Percentiles rank a stretch among this genome's conserved stretches.
Evolutionary conservation across 768 basidiomycete genomes (phyloP).

Genomic region (Termitomyces eurrhizus): DNA sequence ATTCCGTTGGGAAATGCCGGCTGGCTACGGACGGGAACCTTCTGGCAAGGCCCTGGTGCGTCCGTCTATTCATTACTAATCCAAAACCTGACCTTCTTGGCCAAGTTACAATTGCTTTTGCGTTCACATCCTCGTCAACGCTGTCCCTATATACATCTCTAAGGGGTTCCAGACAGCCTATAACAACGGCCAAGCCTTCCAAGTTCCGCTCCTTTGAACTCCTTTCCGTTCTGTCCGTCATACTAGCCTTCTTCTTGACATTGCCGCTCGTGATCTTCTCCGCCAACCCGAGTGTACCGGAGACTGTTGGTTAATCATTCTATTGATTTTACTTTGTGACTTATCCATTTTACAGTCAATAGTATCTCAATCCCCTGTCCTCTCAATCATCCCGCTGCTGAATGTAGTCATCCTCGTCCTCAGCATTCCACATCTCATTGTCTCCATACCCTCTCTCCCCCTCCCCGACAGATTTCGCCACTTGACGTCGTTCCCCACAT

Average conservation of each 20-base stretch:
- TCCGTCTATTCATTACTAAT: slow-evolving; percentile 13
- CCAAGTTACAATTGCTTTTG: slow-evolving; percentile 56
- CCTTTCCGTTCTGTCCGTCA: slow-evolving; percentile 48
- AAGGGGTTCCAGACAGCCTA: slow-evolving; percentile 35
- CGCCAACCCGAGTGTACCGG: slow-evolving; percentile 38
- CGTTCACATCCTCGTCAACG: slow-evolving; percentile 63
- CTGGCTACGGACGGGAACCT: slow-evolving; percentile 39
- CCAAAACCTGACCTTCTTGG: background rate
- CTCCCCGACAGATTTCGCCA: slow-evolving; percentile 41
- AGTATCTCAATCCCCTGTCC: slow-evolving; percentile 15
- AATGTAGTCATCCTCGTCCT: slow-evolving; percentile 51
- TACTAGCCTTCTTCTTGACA: slow-evolving; percentile 44
- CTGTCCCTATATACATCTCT: slow-evolving; percentile 63
- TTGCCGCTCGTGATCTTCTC: slow-evolving; percentile 57
- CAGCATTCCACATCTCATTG: slow-evolving; percentile 54
- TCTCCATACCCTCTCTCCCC: slow-evolving; percentile 52
- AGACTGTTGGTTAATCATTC: slow-evolving; percentile 26
- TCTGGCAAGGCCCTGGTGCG: slow-evolving; percentile 68
- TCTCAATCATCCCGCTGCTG: slow-evolving; percentile 37
- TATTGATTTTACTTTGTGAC: background rate
- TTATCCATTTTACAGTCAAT: slow-evolving; percentile 7
- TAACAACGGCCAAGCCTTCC: slow-evolving; percentile 40
- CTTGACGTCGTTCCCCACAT: slow-evolving; percentile 39
- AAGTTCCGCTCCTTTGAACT: slow-evolving; percentile 54
- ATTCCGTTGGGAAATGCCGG: slow-evolving; percentile 31